phyloP scores from a whole-genome alignment of 2,329 filamentous ascomycete species.

The Plenodomus biglobosus region DNA sequence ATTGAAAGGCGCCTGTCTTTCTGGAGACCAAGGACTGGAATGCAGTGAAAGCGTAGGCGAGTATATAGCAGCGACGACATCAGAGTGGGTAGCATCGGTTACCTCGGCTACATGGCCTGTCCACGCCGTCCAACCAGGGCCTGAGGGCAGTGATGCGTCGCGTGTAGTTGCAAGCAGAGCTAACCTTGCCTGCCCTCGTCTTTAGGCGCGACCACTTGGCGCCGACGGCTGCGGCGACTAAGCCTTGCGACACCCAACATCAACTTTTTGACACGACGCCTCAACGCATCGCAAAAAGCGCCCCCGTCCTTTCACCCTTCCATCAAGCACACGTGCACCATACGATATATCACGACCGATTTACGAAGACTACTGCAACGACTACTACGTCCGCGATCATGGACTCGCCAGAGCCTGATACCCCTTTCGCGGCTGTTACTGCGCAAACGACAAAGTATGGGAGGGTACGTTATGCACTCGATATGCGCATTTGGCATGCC shows the following conservation, averaged over 20 bases:
- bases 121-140: conserved; percentile 1
- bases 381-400: conserved; percentile 51
- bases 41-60: neutral
- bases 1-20: neutral
- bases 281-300: conserved; percentile 22
- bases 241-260: conserved; percentile 29
- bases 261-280: conserved; percentile 34
- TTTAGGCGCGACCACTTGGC: conserved; percentile 10
- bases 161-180: neutral
- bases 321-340: neutral
- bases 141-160: conserved; percentile 1
- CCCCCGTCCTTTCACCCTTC: conserved; percentile 5
- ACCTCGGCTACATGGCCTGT: conserved; percentile 29
- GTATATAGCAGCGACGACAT: neutral
- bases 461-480: conserved; percentile 58
- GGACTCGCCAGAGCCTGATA: conserved; percentile 88
- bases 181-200: neutral
- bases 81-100: conserved; percentile 27
- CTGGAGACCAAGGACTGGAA: conserved; percentile 1
- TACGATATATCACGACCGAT: neutral
- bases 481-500: neutral
- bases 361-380: neutral
- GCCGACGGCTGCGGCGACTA: conserved; percentile 8
- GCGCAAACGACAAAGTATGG: conserved; percentile 77
- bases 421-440: conserved; percentile 86